phyloP scores from a whole-genome alignment of 208 protist species.

The Vickermania spadyakhi region DNA sequence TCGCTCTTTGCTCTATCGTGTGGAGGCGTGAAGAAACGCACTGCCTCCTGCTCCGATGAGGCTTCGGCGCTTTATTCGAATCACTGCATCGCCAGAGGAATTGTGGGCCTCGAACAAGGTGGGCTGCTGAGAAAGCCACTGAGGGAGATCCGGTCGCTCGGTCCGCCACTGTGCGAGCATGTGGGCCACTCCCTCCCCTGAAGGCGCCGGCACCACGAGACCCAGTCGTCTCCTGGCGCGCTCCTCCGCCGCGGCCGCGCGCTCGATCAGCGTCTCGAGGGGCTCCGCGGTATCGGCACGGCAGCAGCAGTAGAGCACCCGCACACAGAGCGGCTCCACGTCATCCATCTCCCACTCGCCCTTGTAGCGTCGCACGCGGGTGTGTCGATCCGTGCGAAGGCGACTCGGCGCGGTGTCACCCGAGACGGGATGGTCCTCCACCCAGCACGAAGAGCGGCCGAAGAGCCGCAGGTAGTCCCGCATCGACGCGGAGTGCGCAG shows the following conservation, averaged over 20 bases:
- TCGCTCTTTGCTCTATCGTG: background rate
- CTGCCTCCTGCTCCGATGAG: constrained; percentile 4
- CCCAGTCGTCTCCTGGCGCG: background rate
- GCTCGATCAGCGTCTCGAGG: constrained; percentile 13
- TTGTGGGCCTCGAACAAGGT: constrained; percentile 12
- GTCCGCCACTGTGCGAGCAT: constrained; percentile 4
- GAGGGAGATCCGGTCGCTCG: background rate
- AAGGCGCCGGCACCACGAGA: background rate
- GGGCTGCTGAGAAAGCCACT: constrained; percentile 5
- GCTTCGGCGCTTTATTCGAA: constrained; percentile 1
- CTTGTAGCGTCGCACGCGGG: constrained; percentile 36
- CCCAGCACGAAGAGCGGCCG: constrained; percentile 25
- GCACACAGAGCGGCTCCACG: constrained; percentile 25
- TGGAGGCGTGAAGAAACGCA: constrained; percentile 8
- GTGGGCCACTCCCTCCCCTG: constrained; percentile 10
- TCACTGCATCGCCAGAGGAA: background rate
- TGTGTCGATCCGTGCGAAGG: background rate
- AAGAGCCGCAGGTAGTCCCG: background rate
- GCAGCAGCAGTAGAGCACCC: constrained; percentile 19
- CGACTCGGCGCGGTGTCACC: background rate
- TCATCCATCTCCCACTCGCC: constrained; percentile 49
- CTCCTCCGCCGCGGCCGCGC: background rate
- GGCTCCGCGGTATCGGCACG: constrained; percentile 12
- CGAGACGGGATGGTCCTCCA: constrained; percentile 15
- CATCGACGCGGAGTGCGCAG: background rate